Evolutionary conservation across 768 basidiomycete genomes (phyloP).

Genomic region (Phanerodontia chrysosporium): DNA sequence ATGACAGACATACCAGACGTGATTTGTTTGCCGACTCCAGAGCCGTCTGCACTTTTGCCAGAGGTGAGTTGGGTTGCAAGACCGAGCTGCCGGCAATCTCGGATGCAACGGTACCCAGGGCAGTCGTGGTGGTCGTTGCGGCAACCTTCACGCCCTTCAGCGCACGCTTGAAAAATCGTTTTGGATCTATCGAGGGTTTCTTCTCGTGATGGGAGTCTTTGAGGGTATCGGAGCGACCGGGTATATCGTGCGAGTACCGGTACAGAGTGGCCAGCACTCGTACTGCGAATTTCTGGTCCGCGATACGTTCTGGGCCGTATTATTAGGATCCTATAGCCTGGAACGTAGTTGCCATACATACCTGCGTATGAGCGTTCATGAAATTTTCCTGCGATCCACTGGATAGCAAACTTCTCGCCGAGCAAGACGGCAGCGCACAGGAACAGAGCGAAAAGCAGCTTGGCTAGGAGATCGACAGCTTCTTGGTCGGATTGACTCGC

Average conservation of each 20-base stretch:
- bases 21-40: conserved; percentile 79
- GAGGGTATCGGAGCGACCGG: conserved; percentile 63
- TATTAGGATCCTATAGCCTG: neutral
- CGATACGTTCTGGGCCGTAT: conserved; percentile 61
- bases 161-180: conserved; percentile 62
- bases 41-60: conserved; percentile 75
- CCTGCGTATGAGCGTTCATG: conserved; percentile 73
- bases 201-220: conserved; percentile 33
- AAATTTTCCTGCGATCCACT: conserved; percentile 80
- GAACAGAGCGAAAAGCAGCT: conserved; percentile 69
- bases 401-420: conserved; percentile 82
- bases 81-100: conserved; percentile 67
- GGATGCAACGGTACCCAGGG: conserved; percentile 56
- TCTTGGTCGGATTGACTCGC: conserved; percentile 27
- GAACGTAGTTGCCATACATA: conserved; percentile 19
- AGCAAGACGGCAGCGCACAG: conserved; percentile 67
- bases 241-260: conserved; percentile 69
- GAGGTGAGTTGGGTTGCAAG: conserved; percentile 86
- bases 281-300: conserved; percentile 78
- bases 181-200: conserved; percentile 46
- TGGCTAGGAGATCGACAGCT: conserved; percentile 53
- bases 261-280: conserved; percentile 71
- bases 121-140: conserved; percentile 81
- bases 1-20: conserved; percentile 43
- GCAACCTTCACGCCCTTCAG: conserved; percentile 65